Base-by-base conservation (phyloP, 2,329 filamentous ascomycete species). In the Diaporthe helianthi region DNA sequence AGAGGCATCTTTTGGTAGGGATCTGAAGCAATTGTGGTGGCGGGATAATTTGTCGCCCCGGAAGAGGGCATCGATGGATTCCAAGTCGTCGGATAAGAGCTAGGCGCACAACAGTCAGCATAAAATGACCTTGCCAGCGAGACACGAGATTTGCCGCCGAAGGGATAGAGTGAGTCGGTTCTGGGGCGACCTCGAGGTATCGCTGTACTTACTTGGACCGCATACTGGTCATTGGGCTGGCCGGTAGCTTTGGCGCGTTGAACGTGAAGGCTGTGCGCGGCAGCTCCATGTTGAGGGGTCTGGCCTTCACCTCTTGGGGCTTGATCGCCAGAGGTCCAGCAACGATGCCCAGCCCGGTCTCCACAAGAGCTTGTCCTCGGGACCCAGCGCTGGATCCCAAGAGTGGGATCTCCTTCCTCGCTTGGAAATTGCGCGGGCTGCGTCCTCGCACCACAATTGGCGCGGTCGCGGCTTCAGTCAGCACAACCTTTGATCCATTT, bases 341-440 rank as follows among this genome's bases (percentile, higher is more conserved):
- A 53, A 89, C 87, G 69, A 89, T 87, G 8, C 87, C 87, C 38
- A 89, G 76, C 3, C 87, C 87, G 0, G 86, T 89, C 76, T 89
- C 87, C n/a, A 89, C 87, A 55, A 90, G 81, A 44, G 89, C 90
- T 78, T 96, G 94, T 49, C 93, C 89, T n/a, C 91, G 86, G 33
- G 92, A 92, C 31, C 90, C 90, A 26, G 91, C 91, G 73, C 92
- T 93, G 19, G 87, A 89, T 22, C 92, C 93, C 66, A 93, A 87
- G 55, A 98, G 86, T 2, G 95, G 94, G 71, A 97, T 92, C 79
- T 98, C 95, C 79, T 97, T 98, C 65, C 95, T 87, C 12, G 94
- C 92, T 79, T 97, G 94, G 79, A 98, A 98, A 80, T 98, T 98
- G 46, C 95, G 88, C 4, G 95, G 95, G 79, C 94, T 98, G 75